Evolutionary conservation across 1,139 yeast species (phyloP), one percentile per base, ranked within the genome.

Genomic region (Neolecta irregularis): DNA sequence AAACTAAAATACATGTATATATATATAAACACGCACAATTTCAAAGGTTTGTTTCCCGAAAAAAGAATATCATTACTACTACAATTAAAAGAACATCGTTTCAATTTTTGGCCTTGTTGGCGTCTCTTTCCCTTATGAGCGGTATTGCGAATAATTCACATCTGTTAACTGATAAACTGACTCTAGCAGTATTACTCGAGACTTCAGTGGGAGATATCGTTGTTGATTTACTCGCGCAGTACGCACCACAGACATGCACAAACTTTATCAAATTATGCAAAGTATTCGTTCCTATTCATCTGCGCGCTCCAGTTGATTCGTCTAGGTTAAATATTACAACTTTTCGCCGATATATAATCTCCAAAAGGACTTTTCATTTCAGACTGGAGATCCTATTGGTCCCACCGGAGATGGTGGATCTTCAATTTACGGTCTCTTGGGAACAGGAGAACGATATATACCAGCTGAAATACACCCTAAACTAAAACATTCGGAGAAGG

Each of bases 241-340:
- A 51, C 2, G 58, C 62, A 3, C 66, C 65, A 1, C 45, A 46
- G 18, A 61, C 63, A 29, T 54, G 65, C 30, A 52, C 51, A 36
- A 69, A 69, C 45, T 73, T 74, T 47, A 42, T 74, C 32, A 66
- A 70, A 44, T 58, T 72, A 11, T 71, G 78, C 53, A 62, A 67
- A 44, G 46, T 28, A 28, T 12, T 8, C 12, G 6, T 7, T 6
- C 11, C 11, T 8, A 6, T 3, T 20, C 30, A 19, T 31, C 11
- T 7, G 3, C 4, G 34, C 24, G 11, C 21, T 31, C 30, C 30
- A 22, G 11, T 3, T 21, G 19, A 7, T 17, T 20, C 8, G 18
- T 31, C 13, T 22, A 20, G 26, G 25, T 58, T 30, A 64, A 69
- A 41, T 67, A 65, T 52, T 74, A 60, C 54, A 64, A 69, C 36